Percentiles rank a stretch among this genome's conserved stretches.
phyloP scores from a whole-genome alignment of 441 rosid genomes.

The Adansonia rubrostipa region DNA sequence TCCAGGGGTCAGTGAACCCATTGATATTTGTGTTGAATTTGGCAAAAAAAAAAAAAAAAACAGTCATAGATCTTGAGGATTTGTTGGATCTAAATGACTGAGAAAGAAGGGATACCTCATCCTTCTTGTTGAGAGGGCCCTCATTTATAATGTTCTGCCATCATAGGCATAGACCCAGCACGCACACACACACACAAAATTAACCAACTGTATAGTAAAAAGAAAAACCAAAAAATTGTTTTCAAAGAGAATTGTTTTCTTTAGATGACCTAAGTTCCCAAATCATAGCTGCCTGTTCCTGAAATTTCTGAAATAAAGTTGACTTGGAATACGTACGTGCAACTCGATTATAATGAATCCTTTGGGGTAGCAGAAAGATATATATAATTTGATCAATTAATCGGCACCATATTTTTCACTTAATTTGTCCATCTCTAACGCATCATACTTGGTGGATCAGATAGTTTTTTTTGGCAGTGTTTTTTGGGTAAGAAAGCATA shows the following conservation, averaged over 20 bases:
- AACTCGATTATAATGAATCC: not conserved
- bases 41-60: slow-evolving; percentile 30
- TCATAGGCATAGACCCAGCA: slow-evolving; percentile 22
- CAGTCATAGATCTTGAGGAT: slow-evolving; percentile 21
- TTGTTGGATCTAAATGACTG: slow-evolving; percentile 14
- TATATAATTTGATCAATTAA: not conserved
- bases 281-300: not conserved
- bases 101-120: slow-evolving; percentile 44
- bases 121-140: slow-evolving; percentile 30
- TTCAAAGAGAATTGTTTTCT: slow-evolving; percentile 10
- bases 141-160: slow-evolving; percentile 28
- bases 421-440: not conserved
- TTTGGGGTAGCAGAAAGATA: not conserved
- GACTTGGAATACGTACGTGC: not conserved
- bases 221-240: not conserved
- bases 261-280: slow-evolving; percentile 12
- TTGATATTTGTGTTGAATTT: slow-evolving; percentile 36
- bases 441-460: not conserved
- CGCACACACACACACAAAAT: not conserved
- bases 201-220: not conserved
- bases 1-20: slow-evolving; percentile 10
- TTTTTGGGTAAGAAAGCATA: not conserved
- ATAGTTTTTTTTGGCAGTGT: not conserved
- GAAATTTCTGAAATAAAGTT: not conserved
- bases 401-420: not conserved